These are phyloP conservation scores for Plasmodium billcollinsi DNA, from an alignment of 169 alveolate species.

Conservation along the genomic window DNA sequence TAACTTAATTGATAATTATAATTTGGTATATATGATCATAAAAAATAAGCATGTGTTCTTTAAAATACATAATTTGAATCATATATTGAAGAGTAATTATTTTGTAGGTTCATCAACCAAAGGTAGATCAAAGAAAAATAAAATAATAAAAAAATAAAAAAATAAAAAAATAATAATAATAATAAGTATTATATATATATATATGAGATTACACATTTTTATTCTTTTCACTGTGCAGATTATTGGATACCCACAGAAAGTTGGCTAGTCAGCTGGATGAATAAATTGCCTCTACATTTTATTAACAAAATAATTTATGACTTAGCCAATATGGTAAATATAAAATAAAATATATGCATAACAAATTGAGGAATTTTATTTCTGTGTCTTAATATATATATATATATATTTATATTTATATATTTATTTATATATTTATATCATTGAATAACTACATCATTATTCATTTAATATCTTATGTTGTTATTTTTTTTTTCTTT, in stretches of 20 bases:
- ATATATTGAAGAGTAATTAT: slow-evolving; percentile 23
- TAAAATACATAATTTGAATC: slow-evolving; percentile 61
- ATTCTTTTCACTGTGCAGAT: slow-evolving; percentile 23
- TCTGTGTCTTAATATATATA: not conserved
- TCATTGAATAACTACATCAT: not conserved
- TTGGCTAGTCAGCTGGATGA: slow-evolving; percentile 64
- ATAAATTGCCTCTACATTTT: slow-evolving; percentile 63
- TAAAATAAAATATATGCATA: not conserved
- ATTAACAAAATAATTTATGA: slow-evolving; percentile 63
- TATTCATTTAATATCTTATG: not conserved
- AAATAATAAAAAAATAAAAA: no score
- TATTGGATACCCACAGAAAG: slow-evolving; percentile 75
- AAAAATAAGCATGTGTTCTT: slow-evolving; percentile 62
- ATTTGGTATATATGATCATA: slow-evolving; percentile 64
- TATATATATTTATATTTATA: no score
- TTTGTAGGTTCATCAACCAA: slow-evolving; percentile 24
- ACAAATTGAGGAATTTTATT: not conserved
- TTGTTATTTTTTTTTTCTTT: slow-evolving; percentile 3
- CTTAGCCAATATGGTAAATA: slow-evolving; percentile 62
- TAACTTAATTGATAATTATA: slow-evolving; percentile 63
- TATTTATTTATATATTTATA: not conserved
- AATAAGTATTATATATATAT: not conserved
- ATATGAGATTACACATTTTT: slow-evolving; percentile 1
- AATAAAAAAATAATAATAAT: no score
- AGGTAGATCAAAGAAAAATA: not conserved